Evolutionary conservation across 176 grass and related monocot genomes (phyloP).

Genomic region (Rhipidocladum racemiflorum): DNA sequence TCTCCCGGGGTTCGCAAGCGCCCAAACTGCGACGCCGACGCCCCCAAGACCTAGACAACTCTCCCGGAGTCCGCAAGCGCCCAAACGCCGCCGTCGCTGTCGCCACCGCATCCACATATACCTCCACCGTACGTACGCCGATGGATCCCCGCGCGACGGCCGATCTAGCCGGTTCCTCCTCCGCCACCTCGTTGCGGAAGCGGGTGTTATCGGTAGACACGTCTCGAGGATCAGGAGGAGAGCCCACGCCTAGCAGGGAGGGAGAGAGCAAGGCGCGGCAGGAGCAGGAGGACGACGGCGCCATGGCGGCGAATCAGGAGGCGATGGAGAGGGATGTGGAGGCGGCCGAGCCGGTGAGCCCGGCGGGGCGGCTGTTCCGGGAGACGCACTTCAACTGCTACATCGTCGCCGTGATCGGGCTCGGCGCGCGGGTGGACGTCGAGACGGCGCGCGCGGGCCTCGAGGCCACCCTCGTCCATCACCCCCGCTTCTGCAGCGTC

Average conservation of each 20-base stretch:
- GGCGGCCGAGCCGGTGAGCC: conserved; percentile 60
- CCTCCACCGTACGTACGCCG: not conserved
- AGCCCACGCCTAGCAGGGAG: not conserved
- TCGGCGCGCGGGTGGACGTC: conserved; percentile 38
- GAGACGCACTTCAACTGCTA: conserved; percentile 72
- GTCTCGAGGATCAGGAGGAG: not conserved
- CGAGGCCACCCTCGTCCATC: conserved; percentile 53
- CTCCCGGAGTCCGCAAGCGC: conserved; percentile 10
- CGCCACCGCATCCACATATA: not conserved
- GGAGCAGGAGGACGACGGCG: not conserved
- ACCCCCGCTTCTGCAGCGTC: conserved; percentile 87
- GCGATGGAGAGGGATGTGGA: not conserved
- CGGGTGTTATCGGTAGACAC: conserved; percentile 25
- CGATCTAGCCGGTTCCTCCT: not conserved
- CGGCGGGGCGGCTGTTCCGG: conserved; percentile 74
- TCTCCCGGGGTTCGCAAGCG: conserved; percentile 7
- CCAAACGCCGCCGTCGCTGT: conserved; percentile 29
- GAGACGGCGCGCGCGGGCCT: conserved; percentile 47
- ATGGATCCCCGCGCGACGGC: conserved; percentile 34
- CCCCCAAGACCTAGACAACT: not conserved
- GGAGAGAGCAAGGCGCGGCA: conserved; percentile 17
- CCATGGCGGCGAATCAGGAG: not conserved
- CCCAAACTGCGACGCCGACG: not conserved
- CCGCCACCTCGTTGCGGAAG: conserved; percentile 16
- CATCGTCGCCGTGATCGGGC: conserved; percentile 66